Evolutionary conservation across 495 filamentous ascomycete genomes (phyloP), one percentile per base, ranked within the genome.

Genomic region (Xylaria sp.): DNA sequence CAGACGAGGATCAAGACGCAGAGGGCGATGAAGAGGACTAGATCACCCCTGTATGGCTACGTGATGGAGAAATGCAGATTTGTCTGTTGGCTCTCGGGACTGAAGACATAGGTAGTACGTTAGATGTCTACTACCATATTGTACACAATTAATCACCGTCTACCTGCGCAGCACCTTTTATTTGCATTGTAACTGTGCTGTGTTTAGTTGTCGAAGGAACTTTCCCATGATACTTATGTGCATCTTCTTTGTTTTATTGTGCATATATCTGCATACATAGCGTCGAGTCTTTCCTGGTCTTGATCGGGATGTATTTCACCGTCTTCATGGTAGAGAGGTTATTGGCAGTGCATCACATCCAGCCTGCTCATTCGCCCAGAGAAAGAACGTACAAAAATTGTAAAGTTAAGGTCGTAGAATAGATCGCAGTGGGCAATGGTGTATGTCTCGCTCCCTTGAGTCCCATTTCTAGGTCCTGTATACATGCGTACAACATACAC

Each of bases 1-100:
- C 82, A 69, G 69, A 71, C 41, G 66, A 86, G 66, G 83, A 77
- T 26, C 71, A 71, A 71, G 79, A 80, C 40, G 78, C 74, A 6
- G 77, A 80, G 70, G 76, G 73, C 19, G 75, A 78, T 29, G 77
- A 77, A 46, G 71, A 78, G 21, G 68, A 64, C 0, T 71, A 40
- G 55, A 33, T 5, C 35, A 0, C 1, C 17, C 8, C 53, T 58
- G 0, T 24, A 26, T 29, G 2, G 50, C 24, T 26, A 1, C 48
- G 2, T 44, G 17, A 12, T 44, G 3, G 2, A 19, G 7, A 24
- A 53, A 3, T 26, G 9, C 9, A 7, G 8, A 9, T 50, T 24
- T 53, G 4, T 11, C 24, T 53, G 3, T 0, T 24, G 3, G 26
- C 50, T 4, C 21, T 26, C 5, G 44, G 12, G 50, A 3, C 50